Base-by-base conservation (phyloP, 768 basidiomycete genomes). In the Hirschioporus abietinus region DNA sequence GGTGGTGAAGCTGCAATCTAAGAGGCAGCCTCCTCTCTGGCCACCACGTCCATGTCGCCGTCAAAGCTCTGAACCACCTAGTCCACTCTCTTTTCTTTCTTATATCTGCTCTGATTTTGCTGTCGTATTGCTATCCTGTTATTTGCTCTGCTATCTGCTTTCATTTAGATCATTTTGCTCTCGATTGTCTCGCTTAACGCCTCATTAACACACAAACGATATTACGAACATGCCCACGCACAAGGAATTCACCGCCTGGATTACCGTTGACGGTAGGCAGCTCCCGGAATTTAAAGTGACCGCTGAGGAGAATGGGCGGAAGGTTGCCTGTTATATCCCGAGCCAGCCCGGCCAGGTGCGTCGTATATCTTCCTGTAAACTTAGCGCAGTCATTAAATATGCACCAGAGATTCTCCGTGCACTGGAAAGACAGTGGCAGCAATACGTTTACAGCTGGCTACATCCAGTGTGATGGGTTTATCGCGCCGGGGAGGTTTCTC, bases 221-320 rank as follows among this genome's bases (percentile, higher is more conserved):
- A 15, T 52, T 20, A 65, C 60, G 57, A 27, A 26, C n/a, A 34
- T 23, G 83, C 80, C 88, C 67, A 80, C 80, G 0, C 83, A 84
- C 74, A 82, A 83, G 20, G 85, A 82, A 7, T 90, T 90, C 75
- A 87, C 87, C 17, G 88, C 89, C 25, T 91, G 90, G 86, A 86
- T 92, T 64, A 78, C 79, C 36, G 83, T 80, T 57, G 82, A 85
- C 35, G 84, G 82, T 5, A 69, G 78, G 65, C 71, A 75, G 12
- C 71, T 90, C 12, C 80, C 78, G 5, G 88, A 90, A 73, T 85
- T 87, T 73, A 74, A 87, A n/a, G 78, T 82, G 8, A 79, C 82
- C 7, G 75, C 84, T 34, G 85, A 89, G 65, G 68, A 72, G 5
- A 74, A 76, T 6, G 70, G 74, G 5, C 74, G 83, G 67, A 79